These are phyloP conservation scores for Ciborinia camelliae DNA, from an alignment of 2,329 filamentous ascomycete species.

Conservation along the genomic window DNA sequence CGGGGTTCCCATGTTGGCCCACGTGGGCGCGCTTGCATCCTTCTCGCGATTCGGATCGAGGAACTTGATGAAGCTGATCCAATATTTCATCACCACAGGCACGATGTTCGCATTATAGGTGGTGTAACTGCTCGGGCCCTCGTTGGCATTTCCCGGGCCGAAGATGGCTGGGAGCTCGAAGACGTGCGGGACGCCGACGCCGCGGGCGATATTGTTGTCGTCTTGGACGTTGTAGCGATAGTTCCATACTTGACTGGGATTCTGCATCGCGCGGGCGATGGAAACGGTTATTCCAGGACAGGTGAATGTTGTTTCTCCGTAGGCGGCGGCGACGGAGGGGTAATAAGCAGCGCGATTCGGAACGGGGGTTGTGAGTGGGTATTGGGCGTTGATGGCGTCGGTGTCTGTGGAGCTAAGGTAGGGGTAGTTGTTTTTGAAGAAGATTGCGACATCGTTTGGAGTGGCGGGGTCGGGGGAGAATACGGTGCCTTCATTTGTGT, in stretches of 20 bases:
- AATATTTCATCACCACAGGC: constrained; percentile 42
- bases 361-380: constrained; percentile 34
- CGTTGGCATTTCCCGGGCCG: constrained; percentile 37
- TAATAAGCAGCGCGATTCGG: constrained; percentile 40
- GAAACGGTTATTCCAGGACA: constrained; percentile 46
- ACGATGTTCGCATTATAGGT: constrained; percentile 38
- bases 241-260: constrained; percentile 43
- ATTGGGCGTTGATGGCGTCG: constrained; percentile 36
- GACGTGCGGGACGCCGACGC: constrained; percentile 41
- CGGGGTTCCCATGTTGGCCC: constrained; percentile 29
- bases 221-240: constrained; percentile 48
- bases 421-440: constrained; percentile 42
- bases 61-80: constrained; percentile 43
- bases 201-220: constrained; percentile 38
- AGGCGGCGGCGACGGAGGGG: constrained; percentile 41
- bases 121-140: constrained; percentile 36
- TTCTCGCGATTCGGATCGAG: constrained; percentile 42
- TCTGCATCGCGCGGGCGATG: constrained; percentile 33
- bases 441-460: constrained; percentile 36
- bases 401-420: constrained; percentile 34
- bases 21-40: constrained; percentile 32
- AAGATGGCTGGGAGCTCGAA: constrained; percentile 41
- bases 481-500: constrained; percentile 56
- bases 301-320: constrained; percentile 49
- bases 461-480: constrained; percentile 46